Evolutionary conservation across 2,329 filamentous ascomycete species (phyloP).

Genomic region (Fusarium burgessii): DNA sequence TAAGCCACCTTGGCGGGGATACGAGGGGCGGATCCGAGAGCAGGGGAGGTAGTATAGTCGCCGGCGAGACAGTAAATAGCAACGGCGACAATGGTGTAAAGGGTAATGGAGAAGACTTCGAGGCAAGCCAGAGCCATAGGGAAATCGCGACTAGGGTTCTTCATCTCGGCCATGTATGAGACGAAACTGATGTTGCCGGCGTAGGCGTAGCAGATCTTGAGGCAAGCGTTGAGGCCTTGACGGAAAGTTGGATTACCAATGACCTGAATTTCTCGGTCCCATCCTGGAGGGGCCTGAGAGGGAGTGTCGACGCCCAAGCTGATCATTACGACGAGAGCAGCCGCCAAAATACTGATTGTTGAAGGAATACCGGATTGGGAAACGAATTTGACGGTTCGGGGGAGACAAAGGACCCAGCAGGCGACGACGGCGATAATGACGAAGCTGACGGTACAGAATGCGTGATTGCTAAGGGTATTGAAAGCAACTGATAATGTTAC

Average conservation of each 20-base stretch:
- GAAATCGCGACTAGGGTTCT: conserved; percentile 49
- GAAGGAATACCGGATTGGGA: conserved; percentile 46
- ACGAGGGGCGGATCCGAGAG: conserved; percentile 50
- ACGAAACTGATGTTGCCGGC: conserved; percentile 50
- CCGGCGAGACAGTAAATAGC: conserved; percentile 51
- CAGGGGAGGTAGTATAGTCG: conserved; percentile 49
- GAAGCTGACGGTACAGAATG: conserved; percentile 73
- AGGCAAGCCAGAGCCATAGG: conserved; percentile 48
- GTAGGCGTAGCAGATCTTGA: conserved; percentile 49
- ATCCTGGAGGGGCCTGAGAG: conserved; percentile 39
- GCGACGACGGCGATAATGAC: conserved; percentile 70
- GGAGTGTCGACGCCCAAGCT: conserved; percentile 42
- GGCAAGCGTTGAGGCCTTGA: conserved; percentile 43
- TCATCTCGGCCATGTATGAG: conserved; percentile 52
- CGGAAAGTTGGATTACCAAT: conserved; percentile 44
- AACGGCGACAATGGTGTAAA: conserved; percentile 51
- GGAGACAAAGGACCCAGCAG: conserved; percentile 71
- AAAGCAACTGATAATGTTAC: conserved; percentile 73
- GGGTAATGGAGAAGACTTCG: conserved; percentile 50
- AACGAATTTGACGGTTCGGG: conserved; percentile 67
- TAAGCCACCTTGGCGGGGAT: conserved; percentile 51
- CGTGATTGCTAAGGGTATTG: conserved; percentile 72
- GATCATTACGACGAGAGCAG: conserved; percentile 49
- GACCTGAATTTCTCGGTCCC: conserved; percentile 43
- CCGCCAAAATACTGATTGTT: conserved; percentile 44